These are phyloP conservation scores for Entomortierella parvispora DNA, from an alignment of 192 early-diverging fungal genomes.

Conservation along the genomic window DNA sequence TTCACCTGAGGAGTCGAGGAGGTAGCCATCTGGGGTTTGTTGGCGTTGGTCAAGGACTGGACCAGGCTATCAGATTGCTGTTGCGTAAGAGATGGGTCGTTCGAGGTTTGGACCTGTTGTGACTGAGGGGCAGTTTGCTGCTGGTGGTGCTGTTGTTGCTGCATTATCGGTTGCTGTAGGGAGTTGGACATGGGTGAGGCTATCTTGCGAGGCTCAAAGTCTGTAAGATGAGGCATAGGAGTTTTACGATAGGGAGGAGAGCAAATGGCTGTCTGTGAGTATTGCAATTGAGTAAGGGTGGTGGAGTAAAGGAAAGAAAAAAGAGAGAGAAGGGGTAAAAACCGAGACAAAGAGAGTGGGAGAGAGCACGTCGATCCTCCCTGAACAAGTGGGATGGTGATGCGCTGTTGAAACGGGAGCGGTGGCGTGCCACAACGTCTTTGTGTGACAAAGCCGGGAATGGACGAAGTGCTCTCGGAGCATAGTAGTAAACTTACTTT, in stretches of 20 bases:
- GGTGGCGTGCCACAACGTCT: too few relatives aligned
- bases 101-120: too few relatives aligned
- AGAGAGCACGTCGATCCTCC: not conserved
- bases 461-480: too few relatives aligned
- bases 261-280: not conserved
- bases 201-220: constrained; percentile 41
- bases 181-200: constrained; percentile 21
- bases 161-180: not conserved
- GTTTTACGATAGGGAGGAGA: not conserved
- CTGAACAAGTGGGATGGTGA: too few relatives aligned
- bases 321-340: not conserved
- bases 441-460: too few relatives aligned
- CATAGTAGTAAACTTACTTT: too few relatives aligned
- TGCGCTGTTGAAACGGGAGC: not conserved
- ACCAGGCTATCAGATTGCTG: too few relatives aligned
- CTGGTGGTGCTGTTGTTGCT: not conserved
- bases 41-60: too few relatives aligned
- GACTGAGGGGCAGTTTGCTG: not conserved
- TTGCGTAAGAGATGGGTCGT: not conserved
- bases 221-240: constrained; percentile 2
- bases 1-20: constrained; percentile 5
- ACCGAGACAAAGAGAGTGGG: not conserved
- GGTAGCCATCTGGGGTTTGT: constrained; percentile 3
- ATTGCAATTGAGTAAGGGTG: too few relatives aligned
- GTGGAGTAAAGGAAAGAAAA: not conserved